Conservation (phyloP, 2,329 filamentous ascomycete genomes). For the Hypoxylon rubiginosum region DNA sequence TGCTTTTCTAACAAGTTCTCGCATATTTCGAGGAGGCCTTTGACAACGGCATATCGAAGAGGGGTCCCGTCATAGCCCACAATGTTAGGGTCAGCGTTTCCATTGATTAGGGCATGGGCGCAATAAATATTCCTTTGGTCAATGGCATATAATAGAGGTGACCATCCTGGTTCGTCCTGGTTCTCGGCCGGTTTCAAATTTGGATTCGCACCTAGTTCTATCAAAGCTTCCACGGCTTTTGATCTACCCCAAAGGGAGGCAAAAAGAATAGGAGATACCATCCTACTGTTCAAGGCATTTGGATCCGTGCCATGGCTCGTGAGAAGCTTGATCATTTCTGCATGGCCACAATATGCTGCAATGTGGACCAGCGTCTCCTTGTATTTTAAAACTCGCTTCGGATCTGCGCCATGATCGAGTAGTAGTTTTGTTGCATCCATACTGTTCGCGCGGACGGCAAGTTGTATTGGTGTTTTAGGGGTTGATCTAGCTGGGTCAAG, state of each 20-base stretch:
- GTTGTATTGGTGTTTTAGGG: background rate
- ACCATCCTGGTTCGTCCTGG: constrained; percentile 15
- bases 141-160: constrained; percentile 8
- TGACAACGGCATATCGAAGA: constrained; percentile 7
- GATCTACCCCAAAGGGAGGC: background rate
- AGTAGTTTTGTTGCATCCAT: background rate
- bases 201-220: constrained; percentile 7
- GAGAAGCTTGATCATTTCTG: constrained; percentile 6
- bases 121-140: background rate
- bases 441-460: background rate
- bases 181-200: constrained; percentile 9
- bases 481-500: background rate
- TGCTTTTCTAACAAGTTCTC: background rate
- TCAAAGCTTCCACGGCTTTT: constrained; percentile 1
- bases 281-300: background rate
- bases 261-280: background rate
- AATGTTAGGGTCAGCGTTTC: constrained; percentile 1
- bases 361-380: background rate
- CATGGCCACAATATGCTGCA: background rate
- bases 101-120: background rate
- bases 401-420: background rate
- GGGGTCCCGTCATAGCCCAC: background rate
- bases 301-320: background rate
- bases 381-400: background rate
- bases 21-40: constrained; percentile 16